Base-by-base conservation (phyloP, 805 yeast genomes). In the Lipomyces orientalis region DNA sequence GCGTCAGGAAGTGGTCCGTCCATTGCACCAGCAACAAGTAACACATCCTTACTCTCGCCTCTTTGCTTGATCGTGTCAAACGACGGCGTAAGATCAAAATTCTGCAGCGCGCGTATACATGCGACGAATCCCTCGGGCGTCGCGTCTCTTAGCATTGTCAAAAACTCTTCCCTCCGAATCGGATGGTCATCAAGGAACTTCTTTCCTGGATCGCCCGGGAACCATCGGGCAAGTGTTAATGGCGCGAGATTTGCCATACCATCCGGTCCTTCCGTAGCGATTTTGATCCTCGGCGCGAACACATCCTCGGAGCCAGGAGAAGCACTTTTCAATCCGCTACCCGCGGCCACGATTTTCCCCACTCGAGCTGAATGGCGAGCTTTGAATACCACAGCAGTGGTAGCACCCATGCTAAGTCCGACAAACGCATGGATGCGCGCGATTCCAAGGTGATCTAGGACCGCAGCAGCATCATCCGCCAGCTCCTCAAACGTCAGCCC, bases 381-480 rank as follows among this genome's bases (percentile, higher is more conserved):
- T 39, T 62, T 65, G 4, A 64, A 49, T 12, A 61, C 54, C 16
- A 69, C 10, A 6, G 72, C 62, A 2, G 72, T 69, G 19, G 70
- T 69, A 12, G 70, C 69, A 34, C 72, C 72, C 72, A 69, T 69
- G 33, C 69, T 65, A 22, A 69, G 66, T 25, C 72, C 72, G 35
- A 69, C 57, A 19, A 69, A 62, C 9, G 64, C 72, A 31, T 61
- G 68, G 29, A 67, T 34, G 0, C 65, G 54, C 14, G 66, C 68
- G 25, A 69, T 61, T 12, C 63, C 60, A 31, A 69, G 60, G 51
- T 69, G 70, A 49, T 69, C 72, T 19, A 69, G 35, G 46, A 69
- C 54, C 16, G 39, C 67, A 52, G 54, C 39, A 10, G 64, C 67
- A 34, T 69, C 72, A 51, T 67, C 62, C n/a, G 70, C 71, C 43